Evolutionary conservation across 805 yeast genomes (phyloP).

Genomic region (Schizosaccharomyces japonicus): DNA sequence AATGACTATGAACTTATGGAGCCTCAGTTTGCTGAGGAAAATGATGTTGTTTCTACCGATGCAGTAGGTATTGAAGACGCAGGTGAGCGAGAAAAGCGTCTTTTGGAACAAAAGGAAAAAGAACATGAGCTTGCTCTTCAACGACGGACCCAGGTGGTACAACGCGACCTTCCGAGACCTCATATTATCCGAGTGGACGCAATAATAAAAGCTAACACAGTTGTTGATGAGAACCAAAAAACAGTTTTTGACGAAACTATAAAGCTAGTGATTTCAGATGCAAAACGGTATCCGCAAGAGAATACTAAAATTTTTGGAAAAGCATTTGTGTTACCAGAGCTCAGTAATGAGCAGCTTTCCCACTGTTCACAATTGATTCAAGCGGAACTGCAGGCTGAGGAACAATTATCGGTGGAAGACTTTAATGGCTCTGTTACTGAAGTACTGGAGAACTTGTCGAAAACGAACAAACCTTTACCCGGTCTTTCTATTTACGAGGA

Average conservation of each 20-base stretch:
- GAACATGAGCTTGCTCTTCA: constrained; percentile 13
- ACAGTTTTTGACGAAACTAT: not conserved
- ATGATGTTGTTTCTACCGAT: constrained; percentile 8
- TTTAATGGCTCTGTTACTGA: not conserved
- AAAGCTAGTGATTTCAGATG: not conserved
- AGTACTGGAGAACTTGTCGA: not conserved
- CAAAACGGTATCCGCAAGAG: not conserved
- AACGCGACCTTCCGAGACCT: constrained; percentile 20
- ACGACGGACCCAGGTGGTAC: constrained; percentile 26
- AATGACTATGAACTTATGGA: constrained; percentile 17
- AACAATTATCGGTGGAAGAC: too few species aligned
- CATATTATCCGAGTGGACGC: constrained; percentile 5
- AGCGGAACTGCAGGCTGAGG: not conserved
- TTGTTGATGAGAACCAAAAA: not conserved
- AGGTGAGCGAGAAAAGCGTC: constrained; percentile 14
- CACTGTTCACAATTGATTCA: not conserved
- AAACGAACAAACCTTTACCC: not conserved
- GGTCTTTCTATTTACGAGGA: not conserved
- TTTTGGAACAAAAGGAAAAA: constrained; percentile 9
- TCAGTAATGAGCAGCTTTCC: not conserved
- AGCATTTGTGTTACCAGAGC: not conserved
- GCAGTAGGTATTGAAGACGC: constrained; percentile 12
- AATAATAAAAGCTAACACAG: constrained; percentile 4
- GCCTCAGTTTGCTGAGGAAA: constrained; percentile 17
- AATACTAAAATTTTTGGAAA: not conserved